Base-by-base conservation (phyloP, 2,329 filamentous ascomycete species). In the Pseudopyrenochaeta lycopersici region DNA sequence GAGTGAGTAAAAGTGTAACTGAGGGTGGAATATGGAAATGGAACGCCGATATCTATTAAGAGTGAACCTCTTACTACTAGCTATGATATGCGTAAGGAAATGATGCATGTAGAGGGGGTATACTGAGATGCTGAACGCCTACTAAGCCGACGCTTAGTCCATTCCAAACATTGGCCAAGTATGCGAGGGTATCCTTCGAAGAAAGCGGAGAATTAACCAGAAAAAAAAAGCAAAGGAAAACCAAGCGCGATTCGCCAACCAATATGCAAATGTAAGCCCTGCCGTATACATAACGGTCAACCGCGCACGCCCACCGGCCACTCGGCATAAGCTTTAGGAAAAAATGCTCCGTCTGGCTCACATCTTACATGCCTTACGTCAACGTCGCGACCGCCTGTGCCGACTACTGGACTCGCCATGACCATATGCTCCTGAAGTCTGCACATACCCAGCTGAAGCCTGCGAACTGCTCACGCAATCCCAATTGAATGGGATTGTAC, bases 401-500 rank as follows among this genome's bases (percentile, higher is more conserved):
- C 69, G 52, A n/a, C 60, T 55, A 27, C 67, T 70, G 4, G 63
- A 46, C 20, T 68, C 70, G 4, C 57, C 64, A 18, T 60, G 29
- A 3, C 38, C 54, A 46, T 51, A 31, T 6, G 64, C 63, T 46
- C 60, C 67, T 27, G 69, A 72, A 20, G 68, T 68, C 46, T 74
- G 70, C 27, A 27, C 23, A 27, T 51, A 31, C 5, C 65, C 63
- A 47, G 62, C 67, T 27, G 69, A 72, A 20, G 68, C 68, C 44
- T 74, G 70, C 30, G 70, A 72, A 40, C 67, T 74, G 51, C 66
- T 72, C 30, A 76, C 61, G 40, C 73, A 75, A 47, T 75, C 71
- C 73, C 73, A 76, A 21, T 71, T 68, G 44, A 74, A 76, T 2
- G 72, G 73, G 11, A 75, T 70, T 12, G 64, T 59, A 10, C 62